phyloP scores from a whole-genome alignment of 306 rosid species.

The Castanospermum australe region DNA sequence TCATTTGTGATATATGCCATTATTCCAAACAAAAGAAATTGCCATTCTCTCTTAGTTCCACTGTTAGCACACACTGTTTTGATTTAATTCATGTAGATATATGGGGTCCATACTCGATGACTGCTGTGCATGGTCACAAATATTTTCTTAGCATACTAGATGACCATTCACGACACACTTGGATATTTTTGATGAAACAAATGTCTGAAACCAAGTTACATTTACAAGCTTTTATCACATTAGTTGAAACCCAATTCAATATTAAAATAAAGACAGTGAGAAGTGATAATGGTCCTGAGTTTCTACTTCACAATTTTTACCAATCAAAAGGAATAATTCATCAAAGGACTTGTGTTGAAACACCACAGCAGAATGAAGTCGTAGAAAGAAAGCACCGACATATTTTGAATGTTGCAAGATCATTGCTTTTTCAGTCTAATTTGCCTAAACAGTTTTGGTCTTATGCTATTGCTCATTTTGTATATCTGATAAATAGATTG shows the following conservation, averaged over 20 bases:
- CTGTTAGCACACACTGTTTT: too few relatives aligned
- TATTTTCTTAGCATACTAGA: background rate
- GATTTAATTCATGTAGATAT: background rate
- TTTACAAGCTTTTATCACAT: background rate
- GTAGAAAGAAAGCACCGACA: too few relatives aligned
- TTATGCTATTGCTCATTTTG: background rate
- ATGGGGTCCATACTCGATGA: background rate
- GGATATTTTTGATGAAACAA: background rate
- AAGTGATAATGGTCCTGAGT: background rate
- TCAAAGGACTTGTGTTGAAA: too few relatives aligned
- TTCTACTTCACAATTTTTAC: background rate
- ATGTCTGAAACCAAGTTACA: background rate
- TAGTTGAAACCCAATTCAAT: background rate
- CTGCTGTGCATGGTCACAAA: background rate
- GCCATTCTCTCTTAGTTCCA: background rate
- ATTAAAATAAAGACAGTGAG: background rate
- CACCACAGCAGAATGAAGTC: too few relatives aligned
- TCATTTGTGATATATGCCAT: too few relatives aligned
- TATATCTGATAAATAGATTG: background rate
- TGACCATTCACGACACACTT: background rate
- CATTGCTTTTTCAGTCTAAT: background rate
- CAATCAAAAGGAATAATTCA: background rate
- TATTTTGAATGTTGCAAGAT: background rate
- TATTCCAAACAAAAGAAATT: background rate
- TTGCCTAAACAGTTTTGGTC: background rate